A percentile compares a stretch with the other conserved stretches of the same genome.
These are phyloP conservation scores for Sarcodon sp. DNA, from an alignment of 768 basidiomycete genomes.

Conservation along the genomic window DNA sequence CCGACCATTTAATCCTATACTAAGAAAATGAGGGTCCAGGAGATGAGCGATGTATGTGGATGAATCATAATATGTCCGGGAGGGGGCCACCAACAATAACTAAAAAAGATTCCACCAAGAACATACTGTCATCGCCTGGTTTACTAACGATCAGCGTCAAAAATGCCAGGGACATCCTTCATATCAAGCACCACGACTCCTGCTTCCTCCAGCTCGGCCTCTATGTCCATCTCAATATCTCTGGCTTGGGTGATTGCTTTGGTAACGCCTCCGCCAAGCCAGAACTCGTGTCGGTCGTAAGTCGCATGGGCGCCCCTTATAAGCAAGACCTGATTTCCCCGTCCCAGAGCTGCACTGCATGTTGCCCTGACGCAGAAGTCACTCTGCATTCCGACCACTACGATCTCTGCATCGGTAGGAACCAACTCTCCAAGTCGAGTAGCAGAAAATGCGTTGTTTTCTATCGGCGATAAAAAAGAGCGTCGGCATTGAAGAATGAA, in stretches of 20 bases:
- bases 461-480: not conserved
- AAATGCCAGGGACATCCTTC: slow-evolving; percentile 48
- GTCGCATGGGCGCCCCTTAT: slow-evolving; percentile 58
- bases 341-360: slow-evolving; percentile 45
- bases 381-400: slow-evolving; percentile 56
- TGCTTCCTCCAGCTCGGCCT: slow-evolving; percentile 56
- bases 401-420: slow-evolving; percentile 40
- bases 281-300: slow-evolving; percentile 50
- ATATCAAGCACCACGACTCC: slow-evolving; percentile 55
- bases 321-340: slow-evolving; percentile 56
- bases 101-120: too few species aligned
- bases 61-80: not conserved
- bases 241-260: slow-evolving; percentile 24
- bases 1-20: too few species aligned
- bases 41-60: slow-evolving; percentile 56
- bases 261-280: slow-evolving; percentile 40
- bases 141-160: slow-evolving; percentile 22
- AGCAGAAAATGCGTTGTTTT: slow-evolving; percentile 56
- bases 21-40: slow-evolving; percentile 42
- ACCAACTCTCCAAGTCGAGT: slow-evolving; percentile 39
- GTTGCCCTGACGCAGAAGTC: slow-evolving; percentile 43
- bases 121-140: too few species aligned
- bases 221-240: slow-evolving; percentile 44
- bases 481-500: too few species aligned
- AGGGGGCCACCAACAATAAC: too few species aligned